A percentile compares a stretch with the other conserved stretches of the same genome.
phyloP scores from a whole-genome alignment of 2,329 filamentous ascomycete species.

The Colletotrichum sp. region DNA sequence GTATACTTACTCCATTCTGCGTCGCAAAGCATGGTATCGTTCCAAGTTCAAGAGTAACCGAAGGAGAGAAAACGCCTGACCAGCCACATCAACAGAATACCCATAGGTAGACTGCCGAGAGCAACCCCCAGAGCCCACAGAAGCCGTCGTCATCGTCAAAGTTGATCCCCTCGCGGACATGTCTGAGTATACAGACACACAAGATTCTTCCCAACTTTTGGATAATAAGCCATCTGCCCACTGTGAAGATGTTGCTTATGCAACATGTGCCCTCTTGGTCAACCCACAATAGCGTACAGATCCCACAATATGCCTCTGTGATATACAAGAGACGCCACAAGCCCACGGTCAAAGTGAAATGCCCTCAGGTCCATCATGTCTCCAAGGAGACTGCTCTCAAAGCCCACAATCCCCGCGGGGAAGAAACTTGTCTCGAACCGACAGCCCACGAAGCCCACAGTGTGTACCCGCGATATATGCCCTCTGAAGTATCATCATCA shows the following conservation, averaged over 20 bases:
- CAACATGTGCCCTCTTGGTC: slow-evolving; percentile 35
- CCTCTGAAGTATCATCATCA: slow-evolving; percentile 42
- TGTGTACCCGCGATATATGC: slow-evolving; percentile 46
- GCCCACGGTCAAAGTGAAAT: slow-evolving; percentile 40
- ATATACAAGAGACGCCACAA: slow-evolving; percentile 28
- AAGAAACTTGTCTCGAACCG: slow-evolving; percentile 50
- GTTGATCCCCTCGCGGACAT: slow-evolving; percentile 33
- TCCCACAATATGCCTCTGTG: slow-evolving; percentile 5
- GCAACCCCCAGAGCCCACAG: slow-evolving; percentile 30
- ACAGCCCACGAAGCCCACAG: slow-evolving; percentile 63
- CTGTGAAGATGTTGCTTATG: slow-evolving; percentile 22
- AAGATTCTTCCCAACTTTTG: slow-evolving; percentile 36
- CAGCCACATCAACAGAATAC: slow-evolving; percentile 11
- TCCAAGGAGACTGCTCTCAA: slow-evolving; percentile 53
- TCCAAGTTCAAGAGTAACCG: slow-evolving; percentile 14
- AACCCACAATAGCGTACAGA: slow-evolving; percentile 24
- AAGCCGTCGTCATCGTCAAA: slow-evolving; percentile 33
- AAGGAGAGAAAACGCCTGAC: slow-evolving; percentile 20
- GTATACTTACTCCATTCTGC: slow-evolving; percentile 25
- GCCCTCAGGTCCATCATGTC: slow-evolving; percentile 63
- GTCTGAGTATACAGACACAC: slow-evolving; percentile 21
- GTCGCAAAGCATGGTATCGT: slow-evolving; percentile 19
- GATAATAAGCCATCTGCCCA: slow-evolving; percentile 26
- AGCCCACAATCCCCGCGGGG: slow-evolving; percentile 52
- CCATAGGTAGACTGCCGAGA: background rate